Base-by-base conservation (phyloP, 2,329 filamentous ascomycete species). In the Alternaria metachromatica region DNA sequence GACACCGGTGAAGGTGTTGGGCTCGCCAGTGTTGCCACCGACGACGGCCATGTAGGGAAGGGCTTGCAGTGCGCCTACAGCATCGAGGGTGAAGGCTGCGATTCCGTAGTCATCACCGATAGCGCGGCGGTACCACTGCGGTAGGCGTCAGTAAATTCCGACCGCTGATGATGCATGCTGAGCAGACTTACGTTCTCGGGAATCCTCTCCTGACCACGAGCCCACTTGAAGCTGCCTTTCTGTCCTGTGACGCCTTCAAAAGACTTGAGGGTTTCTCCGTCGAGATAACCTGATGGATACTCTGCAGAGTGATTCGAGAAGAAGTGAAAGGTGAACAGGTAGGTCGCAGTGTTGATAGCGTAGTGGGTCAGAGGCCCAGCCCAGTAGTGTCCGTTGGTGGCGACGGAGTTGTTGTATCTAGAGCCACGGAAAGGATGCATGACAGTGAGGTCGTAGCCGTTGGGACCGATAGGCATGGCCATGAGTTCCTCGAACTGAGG, bases 241-340 rank as follows among this genome's bases (percentile, higher is more conserved):
- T 70, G 59, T 6, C 70, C 70, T 28, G 65, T 67, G 6, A 72
- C 70, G 5, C 62, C 68, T 20, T 68, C 67, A 41, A 72, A 72
- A 18, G 58, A 60, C 59, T 71, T 72, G 1, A 72, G 60, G 1
- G 66, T 66, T 18, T 71, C 65, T 6, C 65, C 68, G 3, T 65
- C 64, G 2, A 72, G 64, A 21, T 64, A 64, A n/a, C 70, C 70
- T 11, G 64, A 66, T 10, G 70, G 70, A 7, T 68, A 63, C 57
- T 72, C 68, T 4, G 65, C 65, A 23, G 64, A 68, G 50, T 71
- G 67, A 30, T 72, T 75, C 20, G 70, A 63, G 59, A 72, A 70
- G 50, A 70, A 70, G 55, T 56, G 54, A 46, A 58, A 62, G 15
- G 59, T 62, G 46, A 62, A 62, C 21, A 51, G 59, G 33, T 62